phyloP scores from a whole-genome alignment of 2,329 filamentous ascomycete species.

The Fusarium beomiforme region DNA sequence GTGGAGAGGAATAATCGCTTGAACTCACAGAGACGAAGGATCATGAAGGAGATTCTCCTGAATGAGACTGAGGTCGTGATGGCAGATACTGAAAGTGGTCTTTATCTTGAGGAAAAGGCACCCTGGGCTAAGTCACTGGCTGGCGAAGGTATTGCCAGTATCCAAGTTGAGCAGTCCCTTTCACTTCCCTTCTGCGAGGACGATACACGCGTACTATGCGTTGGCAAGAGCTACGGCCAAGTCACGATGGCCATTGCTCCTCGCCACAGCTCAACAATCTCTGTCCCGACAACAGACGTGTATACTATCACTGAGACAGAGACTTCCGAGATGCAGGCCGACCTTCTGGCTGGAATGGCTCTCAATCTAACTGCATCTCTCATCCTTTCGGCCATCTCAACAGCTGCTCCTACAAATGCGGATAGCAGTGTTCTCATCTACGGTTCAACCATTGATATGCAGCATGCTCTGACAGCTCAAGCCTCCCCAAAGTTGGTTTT shows the following conservation, averaged over 20 bases:
- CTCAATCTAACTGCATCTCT: neutral
- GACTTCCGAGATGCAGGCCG: neutral
- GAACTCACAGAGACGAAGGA: neutral
- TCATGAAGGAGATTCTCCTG: neutral
- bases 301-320: fast-evolving
- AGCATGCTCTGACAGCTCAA: neutral
- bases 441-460: neutral
- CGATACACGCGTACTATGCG: neutral
- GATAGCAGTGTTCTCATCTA: neutral
- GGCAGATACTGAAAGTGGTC: neutral
- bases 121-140: neutral
- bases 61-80: neutral
- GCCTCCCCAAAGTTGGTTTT: neutral
- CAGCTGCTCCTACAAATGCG: neutral
- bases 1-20: neutral
- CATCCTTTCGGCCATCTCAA: neutral
- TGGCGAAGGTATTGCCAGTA: neutral
- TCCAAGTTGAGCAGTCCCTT: neutral
- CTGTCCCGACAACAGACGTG: neutral
- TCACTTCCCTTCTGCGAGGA: neutral
- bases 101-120: neutral
- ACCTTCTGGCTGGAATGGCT: neutral
- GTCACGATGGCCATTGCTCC: neutral
- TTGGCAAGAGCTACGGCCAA: neutral
- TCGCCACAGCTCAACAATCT: neutral